Conservation (phyloP, 805 yeast genomes). For the Blastobotrys mokoenaii region DNA sequence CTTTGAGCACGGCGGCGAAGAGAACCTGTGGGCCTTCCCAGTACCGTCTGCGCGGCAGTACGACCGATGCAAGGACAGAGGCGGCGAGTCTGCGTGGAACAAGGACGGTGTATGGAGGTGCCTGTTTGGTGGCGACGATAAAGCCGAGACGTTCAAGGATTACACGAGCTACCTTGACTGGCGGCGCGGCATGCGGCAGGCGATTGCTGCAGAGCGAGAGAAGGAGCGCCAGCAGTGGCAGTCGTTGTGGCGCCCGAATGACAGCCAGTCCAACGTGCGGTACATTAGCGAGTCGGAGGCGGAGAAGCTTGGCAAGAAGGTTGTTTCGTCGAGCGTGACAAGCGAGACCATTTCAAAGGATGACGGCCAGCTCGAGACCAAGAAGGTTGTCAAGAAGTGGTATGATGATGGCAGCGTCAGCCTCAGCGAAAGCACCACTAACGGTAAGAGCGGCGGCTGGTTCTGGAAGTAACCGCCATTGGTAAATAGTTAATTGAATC, state of each 20-base stretch:
- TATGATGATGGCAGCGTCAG: slow-evolving; percentile 26
- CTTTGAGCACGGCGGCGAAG: background rate
- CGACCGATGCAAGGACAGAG: slow-evolving; percentile 49
- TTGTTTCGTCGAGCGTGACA: slow-evolving; percentile 18
- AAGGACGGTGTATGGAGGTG: slow-evolving; percentile 84
- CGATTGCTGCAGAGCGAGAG: background rate
- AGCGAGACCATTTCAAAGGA: slow-evolving; percentile 22
- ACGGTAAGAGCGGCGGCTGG: slow-evolving; percentile 17
- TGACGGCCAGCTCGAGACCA: slow-evolving; percentile 25
- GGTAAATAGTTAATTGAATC: too few relatives aligned
- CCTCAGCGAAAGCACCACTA: slow-evolving; percentile 20
- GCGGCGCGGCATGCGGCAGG: slow-evolving; percentile 42
- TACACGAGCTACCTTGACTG: slow-evolving; percentile 61
- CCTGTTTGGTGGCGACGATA: slow-evolving; percentile 51
- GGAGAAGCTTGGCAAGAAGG: slow-evolving; percentile 24
- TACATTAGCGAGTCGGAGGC: slow-evolving; percentile 20
- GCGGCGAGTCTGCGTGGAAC: slow-evolving; percentile 81
- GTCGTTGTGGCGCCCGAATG: slow-evolving; percentile 2
- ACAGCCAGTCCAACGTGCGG: background rate
- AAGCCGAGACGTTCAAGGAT: slow-evolving; percentile 42
- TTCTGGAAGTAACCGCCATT: slow-evolving; percentile 22
- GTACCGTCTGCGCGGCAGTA: slow-evolving; percentile 53
- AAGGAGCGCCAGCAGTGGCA: slow-evolving; percentile 3
- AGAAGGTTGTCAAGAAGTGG: slow-evolving; percentile 24
- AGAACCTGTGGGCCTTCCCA: slow-evolving; percentile 37